Base-by-base conservation (phyloP, 2,329 filamentous ascomycete species). In the Emmonsia crescens region DNA sequence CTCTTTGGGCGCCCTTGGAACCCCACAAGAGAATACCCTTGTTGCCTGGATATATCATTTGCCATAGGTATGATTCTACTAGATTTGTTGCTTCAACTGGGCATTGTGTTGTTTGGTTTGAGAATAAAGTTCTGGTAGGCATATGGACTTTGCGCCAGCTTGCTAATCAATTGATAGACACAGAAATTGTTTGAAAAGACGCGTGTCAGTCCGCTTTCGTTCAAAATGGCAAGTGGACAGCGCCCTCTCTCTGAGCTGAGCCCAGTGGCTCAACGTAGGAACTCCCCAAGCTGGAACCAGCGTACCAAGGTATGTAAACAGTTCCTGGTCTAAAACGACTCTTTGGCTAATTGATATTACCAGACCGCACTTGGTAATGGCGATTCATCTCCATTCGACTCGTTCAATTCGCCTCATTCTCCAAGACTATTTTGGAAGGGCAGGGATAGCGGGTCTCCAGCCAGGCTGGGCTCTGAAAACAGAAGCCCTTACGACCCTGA, bases 381-480 rank as follows among this genome's bases (percentile, higher is more conserved):
- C 70, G 89, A 93, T 72, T 89, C 88, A 12, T 93, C 90, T 61
- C 89, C 89, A 69, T 91, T 91, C 79, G 89, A 94, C 75, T 87
- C 89, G 36, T 82, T 88, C 67, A 79, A 77, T 65, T 72, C 76
- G 36, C 73, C 78, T 64, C 82, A 86, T 55, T 96, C 92, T 52
- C 90, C 92, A 60, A 89, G 89, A 66, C 80, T 91, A 62, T 96
- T 96, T 78, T 97, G 94, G 94, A 90, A 96, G 71, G 83, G 82
- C 68, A 83, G 85, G 68, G 85, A 86, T 78, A 84, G 80, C 74
- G 88, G 78, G 77, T 89, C 85, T 69, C 85, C 83, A 67, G 84
- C 79, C 74, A 82, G 80, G 69, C 83, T 83, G 66, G 82, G 80
- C 64, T 76, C 78, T 3, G 92, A 96, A 76, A 96, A 95, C 76